These are phyloP conservation scores for Bruguiera gymnorhiza DNA, from an alignment of 345 rosid species.

Conservation along the genomic window DNA sequence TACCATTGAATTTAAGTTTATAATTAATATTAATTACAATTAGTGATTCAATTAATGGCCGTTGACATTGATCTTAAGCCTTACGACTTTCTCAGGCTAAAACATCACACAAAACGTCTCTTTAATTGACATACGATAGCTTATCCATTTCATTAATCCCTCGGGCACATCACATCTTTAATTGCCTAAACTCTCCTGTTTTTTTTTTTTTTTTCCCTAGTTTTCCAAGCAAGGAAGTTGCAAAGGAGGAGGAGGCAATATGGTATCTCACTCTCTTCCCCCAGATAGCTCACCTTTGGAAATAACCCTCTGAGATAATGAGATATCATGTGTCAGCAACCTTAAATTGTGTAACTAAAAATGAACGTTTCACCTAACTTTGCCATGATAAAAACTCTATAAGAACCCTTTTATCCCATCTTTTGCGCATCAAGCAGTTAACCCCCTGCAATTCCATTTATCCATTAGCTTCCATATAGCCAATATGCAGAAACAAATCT, in stretches of 20 bases:
- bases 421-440: conserved; percentile 15
- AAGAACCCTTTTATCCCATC: background rate
- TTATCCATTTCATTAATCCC: too few species aligned
- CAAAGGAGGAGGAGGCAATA: too few species aligned
- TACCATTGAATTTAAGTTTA: too few species aligned
- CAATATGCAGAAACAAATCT: conserved; percentile 13
- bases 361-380: conserved; percentile 25
- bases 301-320: too few species aligned
- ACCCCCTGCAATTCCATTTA: background rate
- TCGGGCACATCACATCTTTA: too few species aligned
- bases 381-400: conserved; percentile 12
- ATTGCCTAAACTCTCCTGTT: background rate
- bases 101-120: background rate
- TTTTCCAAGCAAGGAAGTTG: conserved; percentile 9
- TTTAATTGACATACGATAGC: too few species aligned
- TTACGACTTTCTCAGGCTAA: background rate
- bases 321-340: background rate
- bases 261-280: background rate
- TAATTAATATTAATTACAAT: too few species aligned
- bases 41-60: too few species aligned
- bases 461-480: background rate
- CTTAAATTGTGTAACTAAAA: conserved; percentile 13
- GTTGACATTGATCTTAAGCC: conserved; percentile 7
- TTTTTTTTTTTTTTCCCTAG: background rate
- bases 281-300: conserved; percentile 8